These are phyloP conservation scores for Rhodotorula sp. DNA, from an alignment of 1,284 basidiomycete species.

Conservation along the genomic window DNA sequence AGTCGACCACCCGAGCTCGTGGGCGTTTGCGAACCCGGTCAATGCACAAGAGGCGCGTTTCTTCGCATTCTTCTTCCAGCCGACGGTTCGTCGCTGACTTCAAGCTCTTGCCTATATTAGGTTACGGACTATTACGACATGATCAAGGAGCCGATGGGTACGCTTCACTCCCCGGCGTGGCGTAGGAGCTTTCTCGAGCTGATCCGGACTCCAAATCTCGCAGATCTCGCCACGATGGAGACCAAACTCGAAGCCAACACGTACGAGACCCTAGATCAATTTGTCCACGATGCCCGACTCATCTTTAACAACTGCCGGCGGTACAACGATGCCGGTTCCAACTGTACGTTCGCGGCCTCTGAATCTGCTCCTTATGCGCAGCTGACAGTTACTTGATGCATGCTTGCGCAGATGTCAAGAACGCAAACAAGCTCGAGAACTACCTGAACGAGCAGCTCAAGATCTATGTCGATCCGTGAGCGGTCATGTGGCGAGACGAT, in stretches of 20 bases:
- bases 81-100: neutral
- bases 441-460: slow-evolving; percentile 48
- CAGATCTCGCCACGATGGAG: slow-evolving; percentile 90
- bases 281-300: slow-evolving; percentile 75
- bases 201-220: neutral
- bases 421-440: slow-evolving; percentile 75
- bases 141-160: slow-evolving; percentile 91
- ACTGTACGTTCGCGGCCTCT: slow-evolving; percentile 52
- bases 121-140: slow-evolving; percentile 79
- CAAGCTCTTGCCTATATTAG: neutral
- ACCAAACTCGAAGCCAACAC: slow-evolving; percentile 76
- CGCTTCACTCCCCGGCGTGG: slow-evolving; percentile 45
- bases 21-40: slow-evolving; percentile 85
- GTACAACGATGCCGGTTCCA: slow-evolving; percentile 82
- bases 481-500: too few relatives aligned
- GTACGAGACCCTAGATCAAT: slow-evolving; percentile 73
- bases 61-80: neutral
- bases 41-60: slow-evolving; percentile 68
- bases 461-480: slow-evolving; percentile 10
- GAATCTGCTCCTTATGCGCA: too few relatives aligned
- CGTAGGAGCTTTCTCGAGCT: neutral
- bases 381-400: neutral
- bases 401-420: slow-evolving; percentile 61
- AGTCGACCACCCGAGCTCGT: slow-evolving; percentile 74
- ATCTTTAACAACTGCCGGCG: slow-evolving; percentile 87